Evolutionary conservation across 2,329 filamentous ascomycete species (phyloP).

Genomic region (Colletotrichum scovillei): DNA sequence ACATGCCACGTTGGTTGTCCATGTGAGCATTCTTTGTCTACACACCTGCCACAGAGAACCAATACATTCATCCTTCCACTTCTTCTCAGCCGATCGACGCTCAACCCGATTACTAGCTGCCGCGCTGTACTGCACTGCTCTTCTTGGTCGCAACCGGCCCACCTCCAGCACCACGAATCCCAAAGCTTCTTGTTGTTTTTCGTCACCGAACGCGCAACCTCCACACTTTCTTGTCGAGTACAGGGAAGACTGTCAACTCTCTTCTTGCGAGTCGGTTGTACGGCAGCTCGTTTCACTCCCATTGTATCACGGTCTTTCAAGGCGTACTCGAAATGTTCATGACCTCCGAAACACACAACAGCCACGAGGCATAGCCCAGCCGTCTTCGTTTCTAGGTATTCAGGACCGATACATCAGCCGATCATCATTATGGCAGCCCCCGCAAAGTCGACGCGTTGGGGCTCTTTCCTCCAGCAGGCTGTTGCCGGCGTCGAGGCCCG

Average conservation of each 20-base stretch:
- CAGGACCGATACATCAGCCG: slow-evolving; percentile 44
- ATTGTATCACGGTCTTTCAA: neutral
- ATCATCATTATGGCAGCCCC: slow-evolving; percentile 57
- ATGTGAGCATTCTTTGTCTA: neutral
- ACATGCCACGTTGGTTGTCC: slow-evolving; percentile 16
- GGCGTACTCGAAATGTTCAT: slow-evolving; percentile 24
- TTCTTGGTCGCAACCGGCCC: neutral
- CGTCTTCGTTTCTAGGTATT: neutral
- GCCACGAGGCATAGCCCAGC: slow-evolving; percentile 23
- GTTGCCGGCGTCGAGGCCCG: slow-evolving; percentile 94
- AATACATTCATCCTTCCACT: neutral
- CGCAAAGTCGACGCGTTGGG: slow-evolving; percentile 75
- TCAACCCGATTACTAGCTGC: neutral
- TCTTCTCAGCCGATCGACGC: neutral
- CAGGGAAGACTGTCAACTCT: neutral
- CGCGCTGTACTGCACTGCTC: neutral
- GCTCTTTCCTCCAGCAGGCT: slow-evolving; percentile 85
- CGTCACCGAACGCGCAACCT: neutral
- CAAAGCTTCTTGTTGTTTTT: neutral
- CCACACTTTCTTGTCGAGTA: neutral
- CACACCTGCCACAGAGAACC: neutral
- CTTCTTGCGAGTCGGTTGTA: neutral
- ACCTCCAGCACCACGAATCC: neutral
- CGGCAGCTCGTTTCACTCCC: neutral
- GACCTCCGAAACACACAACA: slow-evolving; percentile 1